Conservation (phyloP, 2,329 filamentous ascomycete species). For the Aspergillus caelatus region DNA sequence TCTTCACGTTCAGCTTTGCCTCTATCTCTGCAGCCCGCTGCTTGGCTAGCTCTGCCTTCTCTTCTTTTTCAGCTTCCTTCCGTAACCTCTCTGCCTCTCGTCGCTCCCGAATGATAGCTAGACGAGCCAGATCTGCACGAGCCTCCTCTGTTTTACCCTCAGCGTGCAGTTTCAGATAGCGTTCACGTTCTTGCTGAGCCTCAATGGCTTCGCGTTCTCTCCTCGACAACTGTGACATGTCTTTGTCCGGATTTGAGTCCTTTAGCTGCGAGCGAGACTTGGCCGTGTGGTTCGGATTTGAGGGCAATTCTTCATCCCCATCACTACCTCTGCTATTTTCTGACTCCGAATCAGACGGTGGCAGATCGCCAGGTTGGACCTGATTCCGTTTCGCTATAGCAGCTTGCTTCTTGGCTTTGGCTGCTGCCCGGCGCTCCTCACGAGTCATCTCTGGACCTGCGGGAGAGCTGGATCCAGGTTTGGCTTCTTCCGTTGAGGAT, state of each 20-base stretch:
- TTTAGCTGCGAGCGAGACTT: conserved; percentile 69
- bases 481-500: conserved; percentile 53
- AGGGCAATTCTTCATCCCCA: conserved; percentile 56
- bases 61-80: conserved; percentile 73
- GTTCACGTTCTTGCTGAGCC: conserved; percentile 84
- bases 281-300: conserved; percentile 84
- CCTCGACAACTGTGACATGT: conserved; percentile 61
- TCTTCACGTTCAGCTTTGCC: conserved; percentile 44
- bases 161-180: conserved; percentile 87
- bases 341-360: conserved; percentile 66
- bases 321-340: conserved; percentile 41
- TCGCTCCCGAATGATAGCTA: conserved; percentile 81
- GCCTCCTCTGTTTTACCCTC: conserved; percentile 97
- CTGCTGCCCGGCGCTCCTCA: conserved; percentile 82
- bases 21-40: conserved; percentile 44
- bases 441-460: conserved; percentile 65
- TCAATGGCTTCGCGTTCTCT: conserved; percentile 78
- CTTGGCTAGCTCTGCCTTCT: conserved; percentile 45
- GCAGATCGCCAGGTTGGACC: conserved; percentile 81
- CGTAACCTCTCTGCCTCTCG: conserved; percentile 80
- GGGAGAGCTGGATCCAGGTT: conserved; percentile 49
- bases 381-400: conserved; percentile 77
- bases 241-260: conserved; percentile 47
- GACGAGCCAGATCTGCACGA: conserved; percentile 80
- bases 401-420: conserved; percentile 88